phyloP scores from a whole-genome alignment of 768 basidiomycete genomes.

The Rhodotorula paludigena region DNA sequence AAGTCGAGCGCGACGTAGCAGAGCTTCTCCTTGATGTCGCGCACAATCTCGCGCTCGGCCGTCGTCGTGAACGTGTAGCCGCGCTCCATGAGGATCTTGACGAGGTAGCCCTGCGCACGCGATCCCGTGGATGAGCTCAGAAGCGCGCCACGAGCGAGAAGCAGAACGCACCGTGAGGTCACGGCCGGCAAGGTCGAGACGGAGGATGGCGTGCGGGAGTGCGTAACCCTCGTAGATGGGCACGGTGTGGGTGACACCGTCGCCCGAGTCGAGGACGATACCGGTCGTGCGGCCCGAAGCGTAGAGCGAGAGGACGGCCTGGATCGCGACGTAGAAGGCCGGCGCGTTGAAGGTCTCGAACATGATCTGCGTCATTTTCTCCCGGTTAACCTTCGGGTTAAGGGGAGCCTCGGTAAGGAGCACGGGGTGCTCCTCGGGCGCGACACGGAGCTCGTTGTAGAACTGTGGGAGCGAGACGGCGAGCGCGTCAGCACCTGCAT shows the following conservation, averaged over 20 bases:
- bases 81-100: conserved; percentile 82
- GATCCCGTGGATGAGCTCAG: not conserved
- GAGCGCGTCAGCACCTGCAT: not conserved
- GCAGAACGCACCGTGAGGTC: conserved; percentile 65
- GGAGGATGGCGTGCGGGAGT: conserved; percentile 84
- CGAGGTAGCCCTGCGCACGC: conserved; percentile 52
- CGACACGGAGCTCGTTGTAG: conserved; percentile 90
- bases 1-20: conserved; percentile 94
- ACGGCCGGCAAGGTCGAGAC: conserved; percentile 87
- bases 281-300: conserved; percentile 90
- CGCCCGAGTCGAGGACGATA: conserved; percentile 91
- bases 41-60: conserved; percentile 63
- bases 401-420: conserved; percentile 85
- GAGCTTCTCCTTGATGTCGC: conserved; percentile 96
- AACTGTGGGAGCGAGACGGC: conserved; percentile 48
- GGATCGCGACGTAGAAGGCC: conserved; percentile 86
- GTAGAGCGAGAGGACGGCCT: conserved; percentile 78
- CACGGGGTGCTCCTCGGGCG: conserved; percentile 87
- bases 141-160: not conserved
- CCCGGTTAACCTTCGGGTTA: conserved; percentile 87
- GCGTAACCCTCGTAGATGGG: conserved; percentile 95
- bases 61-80: conserved; percentile 92
- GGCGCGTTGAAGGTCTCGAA: conserved; percentile 93
- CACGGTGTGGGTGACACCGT: conserved; percentile 92
- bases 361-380: conserved; percentile 96